Base-by-base conservation (phyloP, 768 basidiomycete species). In the Tricholoma sp. region DNA sequence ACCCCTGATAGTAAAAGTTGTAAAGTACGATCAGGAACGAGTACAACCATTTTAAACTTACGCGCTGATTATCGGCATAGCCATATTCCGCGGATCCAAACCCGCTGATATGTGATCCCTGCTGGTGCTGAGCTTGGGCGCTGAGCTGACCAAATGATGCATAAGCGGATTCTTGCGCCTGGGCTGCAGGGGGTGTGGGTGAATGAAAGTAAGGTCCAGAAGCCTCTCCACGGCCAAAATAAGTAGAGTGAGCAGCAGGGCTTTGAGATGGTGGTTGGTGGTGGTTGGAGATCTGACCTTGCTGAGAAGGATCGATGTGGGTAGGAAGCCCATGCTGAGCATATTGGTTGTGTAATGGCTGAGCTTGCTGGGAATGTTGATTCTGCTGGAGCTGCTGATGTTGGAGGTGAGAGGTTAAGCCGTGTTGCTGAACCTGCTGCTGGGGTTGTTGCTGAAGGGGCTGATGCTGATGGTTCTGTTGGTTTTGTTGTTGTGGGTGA, bases 131-230 rank as follows among this genome's bases (percentile, higher is more conserved):
- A 50, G 76, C 79, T 59, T 85, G 83, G 6, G 64, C 70, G 20
- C 70, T 70, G 8, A 83, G 77, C 68, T 86, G 85, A n/a, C 86
- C 84, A 63, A 90, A 89, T 1, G 83, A 71, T 41, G 82, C 78
- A 62, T 88, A 88, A 6, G 82, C 74, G 54, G 74, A 84, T 50
- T 84, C 79, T 56, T 89, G 88, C 15, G 74, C 72, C 63, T 85
- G 86, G 3, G 70, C 68, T 28, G 81, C 83, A 55, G 89, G 88
- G 18, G 89, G 90, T 2, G 90, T 91, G 7, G 87, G 82, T 0
- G 86, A 77, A 64, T 91, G 87, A 78, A 88, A 89, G 69, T 89
- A 91, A 4, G 85, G 86, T 28, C 68, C 70, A 18, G 72, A 54
- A 2, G 78, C 68, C 7, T 89, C 85, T 10, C 78, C 77, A 64